These are phyloP conservation scores for Botrytis aclada DNA, from an alignment of 2,329 filamentous ascomycete species.

Conservation along the genomic window DNA sequence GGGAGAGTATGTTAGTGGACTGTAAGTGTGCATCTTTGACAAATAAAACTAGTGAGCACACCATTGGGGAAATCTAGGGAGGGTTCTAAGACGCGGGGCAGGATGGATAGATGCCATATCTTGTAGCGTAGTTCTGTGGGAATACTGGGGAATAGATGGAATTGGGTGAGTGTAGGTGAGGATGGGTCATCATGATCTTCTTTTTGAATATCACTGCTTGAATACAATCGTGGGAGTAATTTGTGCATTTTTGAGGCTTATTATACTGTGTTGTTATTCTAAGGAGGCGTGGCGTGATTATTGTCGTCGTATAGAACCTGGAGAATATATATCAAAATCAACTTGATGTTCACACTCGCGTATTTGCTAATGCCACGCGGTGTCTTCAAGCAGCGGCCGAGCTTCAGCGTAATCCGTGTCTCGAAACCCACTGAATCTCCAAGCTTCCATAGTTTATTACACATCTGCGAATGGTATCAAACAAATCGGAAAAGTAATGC, in stretches of 20 bases:
- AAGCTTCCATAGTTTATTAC: neutral
- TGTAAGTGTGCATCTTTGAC: neutral
- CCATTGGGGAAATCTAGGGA: constrained; percentile 13
- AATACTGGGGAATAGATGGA: constrained; percentile 23
- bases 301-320: neutral
- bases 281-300: neutral
- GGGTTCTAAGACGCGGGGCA: constrained; percentile 21
- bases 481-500: constrained; percentile 23
- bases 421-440: neutral
- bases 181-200: neutral
- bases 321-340: neutral
- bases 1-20: neutral
- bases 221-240: neutral
- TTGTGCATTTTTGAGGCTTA: neutral
- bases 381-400: neutral
- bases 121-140: constrained; percentile 24
- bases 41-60: neutral
- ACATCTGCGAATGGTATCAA: constrained; percentile 28
- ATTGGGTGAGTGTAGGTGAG: neutral
- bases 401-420: constrained; percentile 10
- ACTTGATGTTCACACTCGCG: constrained; percentile 3
- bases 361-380: neutral
- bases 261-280: neutral
- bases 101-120: constrained; percentile 24
- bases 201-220: neutral